A percentile compares a stretch with the other conserved stretches of the same genome.
Evolutionary conservation across 2,329 filamentous ascomycete genomes (phyloP).

Genomic region (Fusarium pseudograminearum): DNA sequence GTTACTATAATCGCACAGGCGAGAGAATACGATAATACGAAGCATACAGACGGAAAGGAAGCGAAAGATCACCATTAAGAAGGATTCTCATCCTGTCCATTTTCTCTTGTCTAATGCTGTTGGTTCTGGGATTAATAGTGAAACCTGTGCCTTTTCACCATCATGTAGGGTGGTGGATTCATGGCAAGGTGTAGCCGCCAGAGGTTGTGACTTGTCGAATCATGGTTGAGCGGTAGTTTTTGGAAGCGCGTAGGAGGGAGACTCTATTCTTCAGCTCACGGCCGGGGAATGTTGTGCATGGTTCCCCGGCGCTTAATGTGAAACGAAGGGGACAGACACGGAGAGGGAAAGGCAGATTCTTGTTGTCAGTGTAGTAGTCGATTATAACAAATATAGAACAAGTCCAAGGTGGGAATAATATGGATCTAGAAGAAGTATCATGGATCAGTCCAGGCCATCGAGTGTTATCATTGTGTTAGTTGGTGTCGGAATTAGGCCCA

Average conservation of each 20-base stretch:
- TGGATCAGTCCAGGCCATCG: neutral
- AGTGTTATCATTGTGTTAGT: neutral
- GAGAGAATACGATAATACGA: neutral
- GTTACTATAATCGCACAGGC: constrained; percentile 4
- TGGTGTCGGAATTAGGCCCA: neutral
- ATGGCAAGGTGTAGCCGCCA: constrained; percentile 1
- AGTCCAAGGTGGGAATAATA: neutral
- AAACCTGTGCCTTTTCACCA: neutral
- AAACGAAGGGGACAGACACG: neutral
- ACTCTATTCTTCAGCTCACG: neutral
- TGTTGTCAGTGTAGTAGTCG: too few relatives aligned
- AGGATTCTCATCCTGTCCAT: neutral
- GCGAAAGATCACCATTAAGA: constrained; percentile 11
- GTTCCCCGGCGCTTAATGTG: constrained; percentile 14
- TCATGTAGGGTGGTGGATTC: neutral
- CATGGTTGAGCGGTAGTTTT: neutral
- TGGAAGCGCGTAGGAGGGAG: constrained; percentile 2
- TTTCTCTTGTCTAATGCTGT: neutral
- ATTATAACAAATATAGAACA: neutral
- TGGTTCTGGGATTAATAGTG: constrained; percentile 1
- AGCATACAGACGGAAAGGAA: neutral
- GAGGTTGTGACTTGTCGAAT: neutral
- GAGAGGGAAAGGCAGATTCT: neutral
- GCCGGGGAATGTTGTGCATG: neutral
- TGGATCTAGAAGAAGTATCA: neutral